These are phyloP conservation scores for Cymodocea nodosa DNA, from an alignment of 116 monocot species.

Conservation along the genomic window DNA sequence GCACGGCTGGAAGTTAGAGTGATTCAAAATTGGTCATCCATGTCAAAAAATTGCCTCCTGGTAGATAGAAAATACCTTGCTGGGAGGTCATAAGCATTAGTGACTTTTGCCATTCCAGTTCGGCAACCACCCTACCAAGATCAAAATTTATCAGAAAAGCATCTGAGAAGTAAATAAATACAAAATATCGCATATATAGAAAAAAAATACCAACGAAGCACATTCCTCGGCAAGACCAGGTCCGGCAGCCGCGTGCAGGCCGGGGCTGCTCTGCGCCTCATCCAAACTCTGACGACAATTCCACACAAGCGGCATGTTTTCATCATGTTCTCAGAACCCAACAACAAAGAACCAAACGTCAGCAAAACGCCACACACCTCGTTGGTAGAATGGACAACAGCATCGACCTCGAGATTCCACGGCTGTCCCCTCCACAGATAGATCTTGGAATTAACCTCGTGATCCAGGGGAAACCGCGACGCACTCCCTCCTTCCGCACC, in stretches of 20 bases:
- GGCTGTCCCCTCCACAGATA: constrained; percentile 90
- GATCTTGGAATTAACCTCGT: constrained; percentile 77
- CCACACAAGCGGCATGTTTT: background rate
- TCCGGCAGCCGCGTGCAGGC: constrained; percentile 88
- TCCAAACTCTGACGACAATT: constrained; percentile 68
- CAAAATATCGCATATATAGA: background rate
- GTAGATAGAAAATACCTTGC: constrained; percentile 36
- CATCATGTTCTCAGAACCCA: background rate
- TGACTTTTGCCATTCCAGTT: constrained; percentile 96
- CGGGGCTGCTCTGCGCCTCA: constrained; percentile 93
- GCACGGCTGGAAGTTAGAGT: too few species aligned
- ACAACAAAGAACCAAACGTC: background rate
- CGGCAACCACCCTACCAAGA: constrained; percentile 82
- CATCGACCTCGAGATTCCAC: constrained; percentile 94
- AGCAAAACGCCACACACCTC: constrained; percentile 34
- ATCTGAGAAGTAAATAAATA: background rate
- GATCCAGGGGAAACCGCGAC: constrained; percentile 82
- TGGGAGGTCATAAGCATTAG: constrained; percentile 98
- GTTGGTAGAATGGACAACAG: constrained; percentile 92
- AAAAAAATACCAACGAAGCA: constrained; percentile 44
- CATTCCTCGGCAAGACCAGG: constrained; percentile 97
- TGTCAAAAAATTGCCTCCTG: background rate
- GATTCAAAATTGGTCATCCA: background rate
- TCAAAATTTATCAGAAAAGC: background rate
- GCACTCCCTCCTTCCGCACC: constrained; percentile 21